Evolutionary conservation across 257 asterid genomes (phyloP), one percentile per base, ranked within the genome.

Genomic region (Lithospermum erythrorhizon): DNA sequence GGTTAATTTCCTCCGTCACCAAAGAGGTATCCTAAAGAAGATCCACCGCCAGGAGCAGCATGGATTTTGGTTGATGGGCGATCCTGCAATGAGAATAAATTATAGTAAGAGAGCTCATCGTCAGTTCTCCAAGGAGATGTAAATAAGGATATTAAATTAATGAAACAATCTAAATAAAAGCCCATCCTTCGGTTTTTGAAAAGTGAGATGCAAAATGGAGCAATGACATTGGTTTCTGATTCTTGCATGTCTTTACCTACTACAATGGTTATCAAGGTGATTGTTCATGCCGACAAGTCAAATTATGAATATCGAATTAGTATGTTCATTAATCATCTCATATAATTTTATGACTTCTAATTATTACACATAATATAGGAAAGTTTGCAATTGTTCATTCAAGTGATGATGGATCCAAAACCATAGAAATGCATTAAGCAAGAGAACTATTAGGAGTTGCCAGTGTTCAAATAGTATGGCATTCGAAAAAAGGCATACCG

Each of bases 1-100:
- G 9, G 16, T 68, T 60, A 72, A 22, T 84, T 81, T 63, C 73
- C 69, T 70, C 83, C 90, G 54, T 70, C 83, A 21, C 96, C 87
- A 62, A 89, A 86, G 18, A 86, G 80, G 76, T 89, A 86, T 48
- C 73, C 79, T 21, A 89, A 73, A 56, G 88, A 81, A 62, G 95
- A 86, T 60, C 79, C 79, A 11, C 95, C 95, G 1, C 97, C 95
- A 8, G 97, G 97, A 9, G 91, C 94, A 30, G 95, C 95, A 57
- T 79, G 89, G 48, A 89, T 95, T 82, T 84, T 89, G 5, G 97
- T 89, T 1, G 95, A 84, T 19, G 90, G 95, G 22, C 90, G 85
- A 55, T 87, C 94, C 88, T 84, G 81, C 51, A 57, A 55, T 59
- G 48, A 27, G 21, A 57, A 3, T 0, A 41, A 11, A 16, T 29